Base-by-base conservation (phyloP, 768 basidiomycete species). In the Panellus pusillus region DNA sequence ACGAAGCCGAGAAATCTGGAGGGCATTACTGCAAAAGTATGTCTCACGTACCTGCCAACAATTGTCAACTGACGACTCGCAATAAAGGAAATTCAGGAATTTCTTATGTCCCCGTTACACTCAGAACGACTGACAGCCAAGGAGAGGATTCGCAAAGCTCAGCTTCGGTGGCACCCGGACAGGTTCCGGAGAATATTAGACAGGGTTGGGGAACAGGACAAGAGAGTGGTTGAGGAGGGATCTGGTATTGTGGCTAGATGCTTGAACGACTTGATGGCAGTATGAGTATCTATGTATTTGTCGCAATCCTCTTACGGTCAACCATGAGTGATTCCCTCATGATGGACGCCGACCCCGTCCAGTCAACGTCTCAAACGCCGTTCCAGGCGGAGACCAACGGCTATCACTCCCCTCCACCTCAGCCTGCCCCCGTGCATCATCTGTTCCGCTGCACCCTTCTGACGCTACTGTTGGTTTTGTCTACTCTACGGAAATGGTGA, bases 401-500 rank as follows among this genome's bases (percentile, higher is more conserved):
- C 28, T 18, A 36, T 40, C 6, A 42, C 36, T 8, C 45, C n/a
- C 27, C 40, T 7, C n/a, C 43, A 27, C 11, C 28, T 27, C 17
- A n/a, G 8, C 46, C 46, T 37, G 35, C 31, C 7, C 59, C 55
- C 74, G 79, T 39, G 74, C 79, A 42, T 68, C 69, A 15, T 81
- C 79, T 17, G 66, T 78, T 12, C 78, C 79, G 13, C 62, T 74
- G 43, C 61, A 70, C 50, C 64, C 62, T 15, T 63, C 72, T 39
- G 68, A 70, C 29, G 72, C 71, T 54, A 74, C 76, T 9, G 89
- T 93, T 45, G 94, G 93, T 44, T 93, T 89, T 72, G 85, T 96
- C 52, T 98, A 92, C 65, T 89, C 91, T 20, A 63, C 77, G 0
- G 82, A 87, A 59, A 98, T 98, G 96, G 87, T 89, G 71, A 71